These are phyloP conservation scores for Pseudomonodictys pantanalensis DNA, from an alignment of 495 filamentous ascomycete species.

Conservation along the genomic window DNA sequence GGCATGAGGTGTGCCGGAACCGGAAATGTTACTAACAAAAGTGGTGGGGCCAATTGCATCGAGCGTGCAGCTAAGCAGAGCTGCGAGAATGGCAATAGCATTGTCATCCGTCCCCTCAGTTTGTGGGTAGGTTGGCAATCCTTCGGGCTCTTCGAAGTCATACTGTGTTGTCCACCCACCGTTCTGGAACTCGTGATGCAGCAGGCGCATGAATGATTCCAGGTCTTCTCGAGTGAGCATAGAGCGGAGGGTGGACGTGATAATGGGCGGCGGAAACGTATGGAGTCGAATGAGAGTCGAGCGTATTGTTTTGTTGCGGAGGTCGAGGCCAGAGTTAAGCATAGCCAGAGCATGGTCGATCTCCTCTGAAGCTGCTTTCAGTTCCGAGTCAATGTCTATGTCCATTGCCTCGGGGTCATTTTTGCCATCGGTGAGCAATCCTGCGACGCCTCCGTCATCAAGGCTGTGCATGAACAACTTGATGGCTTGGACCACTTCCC, in stretches of 20 bases:
- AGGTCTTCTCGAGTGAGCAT: slow-evolving; percentile 65
- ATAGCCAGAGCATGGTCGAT: slow-evolving; percentile 38
- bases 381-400: slow-evolving; percentile 31
- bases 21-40: slow-evolving; percentile 68
- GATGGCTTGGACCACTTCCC: slow-evolving; percentile 48
- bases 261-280: slow-evolving; percentile 53
- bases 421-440: slow-evolving; percentile 32
- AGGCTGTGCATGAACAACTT: slow-evolving; percentile 41
- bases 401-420: slow-evolving; percentile 23
- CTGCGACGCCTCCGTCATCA: too few relatives aligned
- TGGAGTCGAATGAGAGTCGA: slow-evolving; percentile 61
- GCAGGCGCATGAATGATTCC: slow-evolving; percentile 67
- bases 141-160: slow-evolving; percentile 48
- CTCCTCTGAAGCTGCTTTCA: slow-evolving; percentile 36
- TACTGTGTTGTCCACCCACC: slow-evolving; percentile 71
- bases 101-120: slow-evolving; percentile 49
- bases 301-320: slow-evolving; percentile 36
- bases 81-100: slow-evolving; percentile 51
- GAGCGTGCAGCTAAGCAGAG: slow-evolving; percentile 70
- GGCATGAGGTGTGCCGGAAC: slow-evolving; percentile 43
- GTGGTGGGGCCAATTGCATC: slow-evolving; percentile 81
- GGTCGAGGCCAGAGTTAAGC: slow-evolving; percentile 35
- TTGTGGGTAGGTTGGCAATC: slow-evolving; percentile 35
- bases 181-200: slow-evolving; percentile 61
- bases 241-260: slow-evolving; percentile 62